A percentile compares a stretch with the other conserved stretches of the same genome.
These are phyloP conservation scores for Mycena maculata DNA, from an alignment of 768 basidiomycete species.

Conservation along the genomic window DNA sequence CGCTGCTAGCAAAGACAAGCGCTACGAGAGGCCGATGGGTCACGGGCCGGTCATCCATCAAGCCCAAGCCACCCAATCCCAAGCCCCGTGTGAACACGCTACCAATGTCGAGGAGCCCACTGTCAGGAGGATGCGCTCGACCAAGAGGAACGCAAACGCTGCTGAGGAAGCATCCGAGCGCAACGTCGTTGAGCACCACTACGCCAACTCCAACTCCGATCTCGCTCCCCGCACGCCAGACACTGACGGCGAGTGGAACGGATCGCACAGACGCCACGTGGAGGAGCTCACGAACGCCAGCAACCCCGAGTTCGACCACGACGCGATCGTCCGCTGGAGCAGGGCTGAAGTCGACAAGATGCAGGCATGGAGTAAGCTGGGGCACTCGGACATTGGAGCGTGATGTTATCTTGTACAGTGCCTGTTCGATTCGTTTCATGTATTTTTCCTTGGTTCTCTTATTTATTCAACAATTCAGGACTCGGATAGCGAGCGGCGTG, in stretches of 20 bases:
- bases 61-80: no score
- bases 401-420: not conserved
- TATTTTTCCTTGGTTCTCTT: not conserved
- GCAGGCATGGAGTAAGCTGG: slow-evolving; percentile 18
- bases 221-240: not conserved
- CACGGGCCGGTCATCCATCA: not conserved
- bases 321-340: slow-evolving; percentile 18
- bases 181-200: no score
- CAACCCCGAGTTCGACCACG: slow-evolving; percentile 26
- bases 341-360: slow-evolving; percentile 22
- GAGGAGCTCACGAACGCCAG: slow-evolving; percentile 27
- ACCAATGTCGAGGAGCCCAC: not conserved
- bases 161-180: not conserved
- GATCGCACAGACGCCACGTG: slow-evolving; percentile 10
- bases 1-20: slow-evolving; percentile 16
- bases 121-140: not conserved
- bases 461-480: not conserved
- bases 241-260: not conserved
- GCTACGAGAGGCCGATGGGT: not conserved
- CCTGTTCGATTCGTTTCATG: not conserved
- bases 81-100: not conserved
- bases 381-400: not conserved
- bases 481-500: not conserved
- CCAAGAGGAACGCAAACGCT: slow-evolving; percentile 1
- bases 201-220: not conserved